phyloP scores from a whole-genome alignment of 108 stramenopile genomes.

The Thalassiosira profunda region DNA sequence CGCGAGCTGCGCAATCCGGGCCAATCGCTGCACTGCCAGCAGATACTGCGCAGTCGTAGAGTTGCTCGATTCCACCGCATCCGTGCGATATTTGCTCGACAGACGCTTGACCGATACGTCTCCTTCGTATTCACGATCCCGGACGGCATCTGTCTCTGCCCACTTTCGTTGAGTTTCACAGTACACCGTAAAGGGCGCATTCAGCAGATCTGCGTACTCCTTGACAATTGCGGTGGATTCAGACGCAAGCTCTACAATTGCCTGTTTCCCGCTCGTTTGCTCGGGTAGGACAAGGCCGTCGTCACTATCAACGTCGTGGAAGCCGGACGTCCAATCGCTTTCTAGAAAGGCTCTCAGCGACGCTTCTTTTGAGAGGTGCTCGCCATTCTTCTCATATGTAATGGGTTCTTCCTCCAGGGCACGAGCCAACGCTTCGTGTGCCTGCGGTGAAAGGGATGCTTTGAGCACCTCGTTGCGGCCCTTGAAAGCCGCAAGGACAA shows the following conservation, averaged over 20 bases:
- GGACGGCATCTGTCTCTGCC: constrained; percentile 88
- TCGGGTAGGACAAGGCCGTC: constrained; percentile 53
- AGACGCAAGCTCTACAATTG: constrained; percentile 46
- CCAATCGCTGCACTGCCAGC: constrained; percentile 54
- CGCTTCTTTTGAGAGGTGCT: constrained; percentile 49
- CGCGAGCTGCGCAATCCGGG: constrained; percentile 42
- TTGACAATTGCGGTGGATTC: constrained; percentile 58
- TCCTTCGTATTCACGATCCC: constrained; percentile 66
- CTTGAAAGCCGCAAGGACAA: constrained; percentile 63
- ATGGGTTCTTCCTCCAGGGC: constrained; percentile 47
- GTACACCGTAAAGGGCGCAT: constrained; percentile 72
- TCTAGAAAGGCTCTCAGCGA: constrained; percentile 54
- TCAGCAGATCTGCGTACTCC: constrained; percentile 63
- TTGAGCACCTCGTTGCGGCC: constrained; percentile 64
- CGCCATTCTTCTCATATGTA: constrained; percentile 5
- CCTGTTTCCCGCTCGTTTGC: constrained; percentile 44
- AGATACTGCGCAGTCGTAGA: constrained; percentile 8
- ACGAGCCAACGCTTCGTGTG: constrained; percentile 56
- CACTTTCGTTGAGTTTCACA: constrained; percentile 77
- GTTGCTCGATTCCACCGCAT: constrained; percentile 43
- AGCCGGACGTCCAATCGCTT: constrained; percentile 63
- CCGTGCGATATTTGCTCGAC: constrained; percentile 41
- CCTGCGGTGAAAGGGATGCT: constrained; percentile 55
- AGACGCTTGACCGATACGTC: constrained; percentile 60
- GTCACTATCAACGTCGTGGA: constrained; percentile 50